Evolutionary conservation across 108 stramenopile species (phyloP).

Genomic region (Ochromonas danica): DNA sequence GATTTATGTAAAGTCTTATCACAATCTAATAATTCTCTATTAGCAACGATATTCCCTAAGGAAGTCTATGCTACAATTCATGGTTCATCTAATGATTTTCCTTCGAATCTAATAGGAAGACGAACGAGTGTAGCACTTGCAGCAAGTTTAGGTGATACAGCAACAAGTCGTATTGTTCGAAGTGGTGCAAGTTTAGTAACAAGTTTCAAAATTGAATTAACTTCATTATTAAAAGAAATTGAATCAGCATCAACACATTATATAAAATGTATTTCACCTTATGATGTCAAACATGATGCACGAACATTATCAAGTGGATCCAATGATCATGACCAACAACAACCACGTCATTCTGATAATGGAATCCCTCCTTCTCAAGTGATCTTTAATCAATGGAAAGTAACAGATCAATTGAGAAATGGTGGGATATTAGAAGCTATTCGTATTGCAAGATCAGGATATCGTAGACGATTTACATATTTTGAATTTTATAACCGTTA

Average conservation of each 20-base stretch:
- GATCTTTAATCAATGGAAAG: neutral
- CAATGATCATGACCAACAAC: neutral
- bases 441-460: neutral
- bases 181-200: too few species aligned
- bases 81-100: neutral
- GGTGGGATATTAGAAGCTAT: slow-evolving; percentile 6
- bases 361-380: neutral
- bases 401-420: slow-evolving; percentile 5
- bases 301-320: neutral
- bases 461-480: neutral
- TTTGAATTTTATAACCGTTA: slow-evolving; percentile 1
- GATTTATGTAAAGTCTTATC: slow-evolving; percentile 39
- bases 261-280: neutral
- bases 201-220: neutral
- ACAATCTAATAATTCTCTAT: neutral
- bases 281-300: neutral
- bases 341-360: neutral
- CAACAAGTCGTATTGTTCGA: too few species aligned
- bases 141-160: neutral
- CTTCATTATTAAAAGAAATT: neutral
- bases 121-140: neutral
- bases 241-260: neutral
- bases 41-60: neutral
- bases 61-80: neutral
- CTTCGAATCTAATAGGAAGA: neutral